Percentiles rank a stretch among this genome's conserved stretches.
Conservation (phyloP, 108 stramenopile genomes). For the Thalassiosira profunda region DNA sequence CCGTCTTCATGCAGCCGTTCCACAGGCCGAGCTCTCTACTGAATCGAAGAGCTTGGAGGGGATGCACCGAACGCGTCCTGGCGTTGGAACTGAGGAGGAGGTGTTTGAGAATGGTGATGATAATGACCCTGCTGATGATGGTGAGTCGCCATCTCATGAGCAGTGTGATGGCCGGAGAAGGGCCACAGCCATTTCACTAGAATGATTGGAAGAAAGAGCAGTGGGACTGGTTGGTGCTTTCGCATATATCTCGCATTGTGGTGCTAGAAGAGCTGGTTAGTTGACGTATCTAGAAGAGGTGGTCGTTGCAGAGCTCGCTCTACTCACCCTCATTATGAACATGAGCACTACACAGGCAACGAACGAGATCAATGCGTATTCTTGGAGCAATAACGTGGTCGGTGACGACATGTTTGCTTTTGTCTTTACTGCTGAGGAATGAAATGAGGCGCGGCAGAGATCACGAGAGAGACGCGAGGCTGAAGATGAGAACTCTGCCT, state of each 20-base stretch:
- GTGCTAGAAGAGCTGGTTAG: neutral
- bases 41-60: neutral
- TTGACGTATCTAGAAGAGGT: neutral
- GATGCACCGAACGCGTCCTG: slow-evolving; percentile 6
- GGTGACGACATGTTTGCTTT: no score
- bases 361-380: neutral
- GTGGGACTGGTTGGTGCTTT: neutral
- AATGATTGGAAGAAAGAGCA: slow-evolving; percentile 1
- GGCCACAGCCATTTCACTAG: neutral
- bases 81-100: neutral
- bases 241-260: neutral
- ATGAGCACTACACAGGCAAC: slow-evolving; percentile 3
- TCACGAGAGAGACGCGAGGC: no score
- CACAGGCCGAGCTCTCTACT: neutral
- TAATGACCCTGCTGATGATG: neutral
- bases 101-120: neutral
- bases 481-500: no score
- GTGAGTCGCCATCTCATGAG: neutral
- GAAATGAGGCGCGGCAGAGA: no score
- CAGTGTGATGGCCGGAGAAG: neutral
- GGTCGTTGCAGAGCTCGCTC: neutral
- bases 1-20: no score
- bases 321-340: neutral
- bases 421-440: no score
- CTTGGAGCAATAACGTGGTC: no score